Conservation (phyloP, 2,329 filamentous ascomycete species). For the Ophiostoma pallidulum region DNA sequence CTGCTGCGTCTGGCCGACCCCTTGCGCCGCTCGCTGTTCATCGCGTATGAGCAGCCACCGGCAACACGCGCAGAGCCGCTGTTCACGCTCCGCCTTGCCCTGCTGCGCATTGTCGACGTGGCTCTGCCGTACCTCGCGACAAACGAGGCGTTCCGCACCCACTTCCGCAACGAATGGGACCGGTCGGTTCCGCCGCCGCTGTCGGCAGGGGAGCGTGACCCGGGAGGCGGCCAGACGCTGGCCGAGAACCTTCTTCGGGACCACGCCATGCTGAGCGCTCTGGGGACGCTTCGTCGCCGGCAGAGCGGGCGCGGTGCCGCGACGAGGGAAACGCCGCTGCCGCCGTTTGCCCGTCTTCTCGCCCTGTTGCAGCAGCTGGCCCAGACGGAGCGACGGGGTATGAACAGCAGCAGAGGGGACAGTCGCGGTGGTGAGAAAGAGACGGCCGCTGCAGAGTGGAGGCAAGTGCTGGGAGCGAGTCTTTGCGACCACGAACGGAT, state of each 20-base stretch:
- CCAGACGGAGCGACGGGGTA: neutral
- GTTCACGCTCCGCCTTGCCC: slow-evolving; percentile 17
- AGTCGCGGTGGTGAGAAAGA: neutral
- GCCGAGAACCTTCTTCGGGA: neutral
- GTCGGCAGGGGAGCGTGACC: neutral
- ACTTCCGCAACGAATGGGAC: slow-evolving; percentile 16
- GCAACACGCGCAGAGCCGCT: slow-evolving; percentile 8
- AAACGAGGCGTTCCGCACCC: slow-evolving; percentile 16
- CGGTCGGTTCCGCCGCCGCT: neutral
- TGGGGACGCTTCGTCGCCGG: neutral
- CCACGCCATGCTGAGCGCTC: neutral
- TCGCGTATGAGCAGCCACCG: slow-evolving; percentile 21
- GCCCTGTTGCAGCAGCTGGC: neutral
- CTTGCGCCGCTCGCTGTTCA: slow-evolving; percentile 17
- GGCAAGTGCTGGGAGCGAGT: neutral
- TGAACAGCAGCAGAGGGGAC: neutral
- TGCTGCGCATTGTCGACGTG: slow-evolving; percentile 20
- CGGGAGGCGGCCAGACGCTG: neutral
- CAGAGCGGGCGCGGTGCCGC: no score
- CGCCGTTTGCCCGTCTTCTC: neutral
- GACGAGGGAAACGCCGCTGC: neutral
- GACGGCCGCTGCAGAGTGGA: neutral
- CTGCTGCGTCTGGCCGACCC: slow-evolving; percentile 18
- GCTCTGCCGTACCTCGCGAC: slow-evolving; percentile 18
- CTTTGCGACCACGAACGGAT: neutral